Conservation (phyloP, 2,329 filamentous ascomycete species). For the Karstenula rhodostoma region DNA sequence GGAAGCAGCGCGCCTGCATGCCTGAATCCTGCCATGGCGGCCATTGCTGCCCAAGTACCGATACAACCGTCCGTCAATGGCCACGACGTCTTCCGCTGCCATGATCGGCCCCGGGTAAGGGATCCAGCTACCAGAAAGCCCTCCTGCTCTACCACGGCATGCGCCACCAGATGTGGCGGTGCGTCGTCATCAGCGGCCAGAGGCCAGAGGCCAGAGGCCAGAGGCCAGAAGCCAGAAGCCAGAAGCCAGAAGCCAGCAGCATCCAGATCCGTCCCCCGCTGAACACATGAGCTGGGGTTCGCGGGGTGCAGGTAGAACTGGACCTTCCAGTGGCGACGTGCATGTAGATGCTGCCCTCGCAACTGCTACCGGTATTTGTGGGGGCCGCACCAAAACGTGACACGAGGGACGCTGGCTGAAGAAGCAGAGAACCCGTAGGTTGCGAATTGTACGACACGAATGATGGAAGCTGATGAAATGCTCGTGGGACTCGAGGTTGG, state of each 20-base stretch:
- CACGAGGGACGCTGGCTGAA: not conserved
- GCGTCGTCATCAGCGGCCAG: slow-evolving; percentile 11
- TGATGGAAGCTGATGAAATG: slow-evolving; percentile 14
- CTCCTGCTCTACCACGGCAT: slow-evolving; percentile 3
- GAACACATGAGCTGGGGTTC: not conserved
- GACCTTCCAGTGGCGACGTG: slow-evolving; percentile 11
- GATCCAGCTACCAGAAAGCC: slow-evolving; percentile 5
- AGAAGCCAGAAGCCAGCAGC: no score
- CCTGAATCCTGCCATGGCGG: slow-evolving; percentile 28
- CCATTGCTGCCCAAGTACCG: slow-evolving; percentile 38
- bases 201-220: no score
- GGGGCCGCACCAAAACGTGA: slow-evolving; percentile 1
- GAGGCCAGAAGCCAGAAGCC: no score
- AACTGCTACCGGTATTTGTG: not conserved
- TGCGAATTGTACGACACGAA: slow-evolving; percentile 15
- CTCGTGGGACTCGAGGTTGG: not conserved
- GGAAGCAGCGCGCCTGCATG: slow-evolving; percentile 23
- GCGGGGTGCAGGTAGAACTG: slow-evolving; percentile 13
- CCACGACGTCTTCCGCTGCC: slow-evolving; percentile 14
- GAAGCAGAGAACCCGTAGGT: not conserved
- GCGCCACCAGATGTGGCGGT: slow-evolving; percentile 20
- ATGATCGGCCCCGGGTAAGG: slow-evolving; percentile 16
- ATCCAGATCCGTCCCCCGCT: not conserved
- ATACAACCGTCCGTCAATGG: slow-evolving; percentile 14
- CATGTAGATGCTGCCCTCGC: slow-evolving; percentile 1